Evolutionary conservation across 352 stramenopile genomes (phyloP), one percentile per base, ranked within the genome.

Genomic region (Vaucheria bursata): DNA sequence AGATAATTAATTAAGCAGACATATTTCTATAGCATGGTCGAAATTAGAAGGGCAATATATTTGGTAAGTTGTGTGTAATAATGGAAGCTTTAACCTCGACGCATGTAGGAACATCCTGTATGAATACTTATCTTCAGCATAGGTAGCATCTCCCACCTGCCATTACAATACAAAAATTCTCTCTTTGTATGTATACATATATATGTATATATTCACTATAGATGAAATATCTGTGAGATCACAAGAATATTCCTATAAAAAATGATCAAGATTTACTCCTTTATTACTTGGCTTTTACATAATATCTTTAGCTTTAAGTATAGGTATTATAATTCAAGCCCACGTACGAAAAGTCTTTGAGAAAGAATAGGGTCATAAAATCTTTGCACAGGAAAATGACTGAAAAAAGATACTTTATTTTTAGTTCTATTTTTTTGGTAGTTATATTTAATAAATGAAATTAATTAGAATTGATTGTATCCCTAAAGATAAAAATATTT

Each of bases 71-170:
- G 25, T 40, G 32, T 32, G 3, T 25, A 35, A 35, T 35, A 79
- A 64, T 8, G 73, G 73, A 33, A 79, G 73, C 1, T 5, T n/a
- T 64, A 79, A 64, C 33, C 59, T 29, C 31, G 64, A 25, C 7
- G 73, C 53, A 52, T 79, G 73, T 31, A 79, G 73, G 49, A 78
- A 79, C 73, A 79, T 78, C n/a, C 73, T 50, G 59, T 79, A 79
- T n/a, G 32, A 7, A 31, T 29, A 1, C n/a, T 25, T 7, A 50
- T 74, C 69, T 33, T 1, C 69, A 2, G 69, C 77, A 38, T 82
- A 82, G n/a, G 77, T 80, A 0, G 77, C 72, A 53, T 82, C 77
- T 35, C 77, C 77, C 18, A 82, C 25, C 31, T 68, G 53, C 34
- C 12, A 59, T 18, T 18, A 59, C 12, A 59, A 59, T 18, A 25